Percentiles rank a stretch among this genome's conserved stretches.
Conservation (phyloP, 73 alveolate genomes). For the Paramecium tetraurelia region DNA sequence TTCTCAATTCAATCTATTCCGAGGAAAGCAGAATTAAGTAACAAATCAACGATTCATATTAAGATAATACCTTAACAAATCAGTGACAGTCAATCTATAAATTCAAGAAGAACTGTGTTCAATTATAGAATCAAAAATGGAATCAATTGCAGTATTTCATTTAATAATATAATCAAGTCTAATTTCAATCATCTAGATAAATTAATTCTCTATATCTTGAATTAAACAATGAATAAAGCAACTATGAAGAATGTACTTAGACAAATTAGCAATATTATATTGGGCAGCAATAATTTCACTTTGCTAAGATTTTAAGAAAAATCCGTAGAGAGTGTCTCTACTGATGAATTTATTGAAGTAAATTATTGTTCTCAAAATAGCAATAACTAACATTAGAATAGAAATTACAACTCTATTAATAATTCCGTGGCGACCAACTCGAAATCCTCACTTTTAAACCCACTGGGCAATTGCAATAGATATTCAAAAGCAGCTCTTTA, state of each 20-base stretch:
- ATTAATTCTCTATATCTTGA: conserved; percentile 21
- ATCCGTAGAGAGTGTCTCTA: background rate
- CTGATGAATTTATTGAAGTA: conserved; percentile 7
- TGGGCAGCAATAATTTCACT: conserved; percentile 1
- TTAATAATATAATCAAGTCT: background rate
- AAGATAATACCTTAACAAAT: background rate
- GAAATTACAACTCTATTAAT: background rate
- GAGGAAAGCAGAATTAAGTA: conserved; percentile 10
- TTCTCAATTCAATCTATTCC: conserved; percentile 17
- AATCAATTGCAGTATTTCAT: background rate
- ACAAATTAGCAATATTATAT: background rate
- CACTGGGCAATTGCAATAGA: background rate
- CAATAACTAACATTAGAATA: background rate
- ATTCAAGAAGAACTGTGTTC: background rate
- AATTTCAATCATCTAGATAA: background rate
- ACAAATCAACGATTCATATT: too few relatives aligned
- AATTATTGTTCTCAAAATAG: background rate
- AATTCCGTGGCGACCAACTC: background rate
- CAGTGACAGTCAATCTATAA: background rate
- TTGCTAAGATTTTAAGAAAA: background rate
- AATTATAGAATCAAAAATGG: background rate
- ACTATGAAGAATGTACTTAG: background rate
- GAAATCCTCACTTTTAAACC: background rate
- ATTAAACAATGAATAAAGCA: background rate
- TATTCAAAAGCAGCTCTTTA: background rate